Evolutionary conservation across 306 rosid genomes (phyloP), one percentile per base, ranked within the genome.

Genomic region (Hippophae rhamnoides): DNA sequence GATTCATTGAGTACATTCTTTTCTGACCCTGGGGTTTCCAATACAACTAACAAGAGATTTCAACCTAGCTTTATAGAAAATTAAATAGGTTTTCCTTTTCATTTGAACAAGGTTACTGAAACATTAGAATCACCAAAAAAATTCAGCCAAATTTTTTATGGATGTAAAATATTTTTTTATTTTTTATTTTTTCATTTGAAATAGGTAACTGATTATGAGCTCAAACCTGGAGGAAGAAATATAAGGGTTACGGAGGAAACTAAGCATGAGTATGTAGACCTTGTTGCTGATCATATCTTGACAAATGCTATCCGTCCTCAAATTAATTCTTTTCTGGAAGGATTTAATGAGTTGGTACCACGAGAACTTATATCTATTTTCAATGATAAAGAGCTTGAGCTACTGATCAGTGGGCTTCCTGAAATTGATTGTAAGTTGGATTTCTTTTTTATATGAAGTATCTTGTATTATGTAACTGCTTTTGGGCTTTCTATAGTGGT

Each of bases 351-450:
- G 64, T 63, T 93, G 80, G 95, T 93, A 9, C 89, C 97, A 5
- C 40, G 79, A 42, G 90, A 93, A 43, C 95, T 93, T 51, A 75
- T 93, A 69, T 93, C 94, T 43, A 84, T 93, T 65, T 93, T 93
- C 72, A 88, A 93, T 57, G 99, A 81, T 69, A 93, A 84, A 69
- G 99, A 93, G 88, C 95, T 93, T 64, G 99, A 93, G 85, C 85
- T 93, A 72, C 97, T 93, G 66, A 93, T 93, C 62, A 93, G 99
- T 70, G 99, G 99, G 54, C 99, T 93, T 76, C 99, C 99, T 11
- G 99, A 93, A 78, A 93, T 93, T 69, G 99, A 93, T 70, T 76
- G 99, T 93, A 75, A 88, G 99, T 77, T 56, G 50, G 55, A 51
- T 31, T 66, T 62, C 61, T 54, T 49, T 40, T 47, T n/a, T 14